phyloP scores from a whole-genome alignment of 2,329 filamentous ascomycete species.

The Monosporascus ibericus region DNA sequence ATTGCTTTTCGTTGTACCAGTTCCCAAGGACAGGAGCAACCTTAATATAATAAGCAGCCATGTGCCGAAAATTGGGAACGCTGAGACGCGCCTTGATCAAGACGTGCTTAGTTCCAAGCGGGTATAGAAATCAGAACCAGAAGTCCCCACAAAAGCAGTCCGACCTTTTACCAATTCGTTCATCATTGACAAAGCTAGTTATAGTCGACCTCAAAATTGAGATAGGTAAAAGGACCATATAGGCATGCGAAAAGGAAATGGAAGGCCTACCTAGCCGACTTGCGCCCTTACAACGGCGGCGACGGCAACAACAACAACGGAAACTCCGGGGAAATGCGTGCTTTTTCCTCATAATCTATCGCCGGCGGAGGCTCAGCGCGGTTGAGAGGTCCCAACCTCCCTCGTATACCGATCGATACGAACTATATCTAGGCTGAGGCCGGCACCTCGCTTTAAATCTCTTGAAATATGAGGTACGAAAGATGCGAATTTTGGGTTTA shows the following conservation, averaged over 20 bases:
- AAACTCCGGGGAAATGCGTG: too few relatives aligned
- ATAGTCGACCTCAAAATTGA: background rate
- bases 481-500: background rate
- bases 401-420: background rate
- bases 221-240: background rate
- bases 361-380: background rate
- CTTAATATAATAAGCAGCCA: background rate
- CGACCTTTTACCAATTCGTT: slow-evolving; percentile 41
- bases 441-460: background rate
- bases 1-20: slow-evolving; percentile 23
- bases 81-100: slow-evolving; percentile 15
- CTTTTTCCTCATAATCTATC: background rate
- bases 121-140: slow-evolving; percentile 30
- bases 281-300: background rate
- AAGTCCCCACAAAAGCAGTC: slow-evolving; percentile 29
- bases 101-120: slow-evolving; percentile 14
- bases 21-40: slow-evolving; percentile 5
- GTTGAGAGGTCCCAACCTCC: background rate
- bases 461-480: too few relatives aligned
- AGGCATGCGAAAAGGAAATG: background rate
- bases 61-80: background rate
- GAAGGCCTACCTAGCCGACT: background rate
- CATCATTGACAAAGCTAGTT: slow-evolving; percentile 35
- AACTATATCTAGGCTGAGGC: background rate
- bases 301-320: too few relatives aligned